These are phyloP conservation scores for Linnemannia schmuckeri DNA, from an alignment of 192 early-diverging fungal species.

Conservation along the genomic window DNA sequence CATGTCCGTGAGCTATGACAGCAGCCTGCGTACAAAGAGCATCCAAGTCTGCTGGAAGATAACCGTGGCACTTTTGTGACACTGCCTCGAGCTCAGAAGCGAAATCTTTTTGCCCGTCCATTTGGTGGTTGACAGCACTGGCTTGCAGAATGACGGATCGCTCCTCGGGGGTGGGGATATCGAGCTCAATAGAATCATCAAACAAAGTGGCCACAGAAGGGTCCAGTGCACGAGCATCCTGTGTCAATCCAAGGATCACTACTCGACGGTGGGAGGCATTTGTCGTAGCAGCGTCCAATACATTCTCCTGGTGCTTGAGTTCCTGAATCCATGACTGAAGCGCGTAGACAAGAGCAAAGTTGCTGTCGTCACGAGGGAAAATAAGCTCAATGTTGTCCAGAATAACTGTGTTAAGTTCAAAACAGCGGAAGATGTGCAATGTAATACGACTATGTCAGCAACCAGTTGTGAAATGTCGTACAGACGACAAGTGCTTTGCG, in stretches of 20 bases:
- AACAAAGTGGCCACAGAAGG: constrained; percentile 23
- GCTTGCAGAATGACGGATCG: constrained; percentile 57
- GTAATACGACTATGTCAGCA: too few relatives aligned
- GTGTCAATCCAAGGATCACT: constrained; percentile 27
- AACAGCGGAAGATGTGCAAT: background rate
- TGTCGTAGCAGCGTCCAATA: background rate
- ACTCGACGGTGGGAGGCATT: background rate
- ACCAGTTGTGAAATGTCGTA: too few relatives aligned
- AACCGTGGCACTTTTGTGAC: constrained; percentile 66
- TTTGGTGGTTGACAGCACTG: constrained; percentile 22
- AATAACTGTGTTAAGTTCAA: constrained; percentile 42
- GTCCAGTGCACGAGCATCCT: constrained; percentile 28
- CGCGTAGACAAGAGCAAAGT: constrained; percentile 31
- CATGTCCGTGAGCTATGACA: constrained; percentile 23
- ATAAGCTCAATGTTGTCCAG: constrained; percentile 67
- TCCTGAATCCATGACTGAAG: constrained; percentile 39
- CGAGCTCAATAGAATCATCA: constrained; percentile 63
- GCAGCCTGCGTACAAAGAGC: constrained; percentile 56
- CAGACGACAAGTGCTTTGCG: too few relatives aligned
- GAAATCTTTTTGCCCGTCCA: background rate
- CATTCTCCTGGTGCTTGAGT: constrained; percentile 10
- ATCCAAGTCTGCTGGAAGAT: constrained; percentile 66
- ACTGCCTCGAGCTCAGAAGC: constrained; percentile 36
- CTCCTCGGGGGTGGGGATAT: constrained; percentile 66
- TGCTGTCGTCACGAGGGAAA: constrained; percentile 55